Conservation (phyloP, 371 early-diverging fungal species). For the Mortierella sp. region DNA sequence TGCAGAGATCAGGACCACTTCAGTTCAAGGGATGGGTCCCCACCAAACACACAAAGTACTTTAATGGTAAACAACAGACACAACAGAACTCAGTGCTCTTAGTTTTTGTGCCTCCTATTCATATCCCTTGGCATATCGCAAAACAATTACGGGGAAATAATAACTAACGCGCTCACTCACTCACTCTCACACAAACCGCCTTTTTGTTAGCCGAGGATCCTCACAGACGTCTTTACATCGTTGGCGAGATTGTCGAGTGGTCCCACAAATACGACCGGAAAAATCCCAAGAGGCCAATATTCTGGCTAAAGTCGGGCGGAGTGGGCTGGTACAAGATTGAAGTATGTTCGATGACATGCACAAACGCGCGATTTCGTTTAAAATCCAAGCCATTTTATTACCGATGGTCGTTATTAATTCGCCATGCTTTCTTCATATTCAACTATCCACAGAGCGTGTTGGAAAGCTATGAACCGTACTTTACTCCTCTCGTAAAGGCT, state of each 20-base stretch:
- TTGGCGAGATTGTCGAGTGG: slow-evolving; percentile 39
- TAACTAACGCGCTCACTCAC: not conserved
- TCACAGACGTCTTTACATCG: not conserved
- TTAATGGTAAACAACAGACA: slow-evolving; percentile 5
- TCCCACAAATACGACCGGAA: slow-evolving; percentile 28
- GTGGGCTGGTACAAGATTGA: slow-evolving; percentile 48
- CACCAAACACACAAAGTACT: slow-evolving; percentile 13
- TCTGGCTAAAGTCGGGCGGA: slow-evolving; percentile 32
- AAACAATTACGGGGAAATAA: not conserved
- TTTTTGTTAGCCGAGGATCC: not conserved
- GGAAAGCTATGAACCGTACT: slow-evolving; percentile 14
- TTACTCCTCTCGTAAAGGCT: slow-evolving; percentile 20
- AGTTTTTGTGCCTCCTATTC: not conserved
- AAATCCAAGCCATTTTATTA: no score
- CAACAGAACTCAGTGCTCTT: not conserved
- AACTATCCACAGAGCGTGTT: slow-evolving; percentile 12
- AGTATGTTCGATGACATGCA: slow-evolving; percentile 10
- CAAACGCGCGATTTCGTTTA: no score
- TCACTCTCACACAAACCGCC: no score
- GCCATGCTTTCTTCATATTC: not conserved
- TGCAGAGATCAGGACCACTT: slow-evolving; percentile 29
- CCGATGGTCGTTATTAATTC: no score
- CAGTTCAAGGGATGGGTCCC: slow-evolving; percentile 27
- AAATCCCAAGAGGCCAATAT: slow-evolving; percentile 15
- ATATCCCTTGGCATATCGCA: no score